Evolutionary conservation across 2,329 filamentous ascomycete species (phyloP), one percentile per base, ranked within the genome.

Genomic region (Exophiala xenobiotica): DNA sequence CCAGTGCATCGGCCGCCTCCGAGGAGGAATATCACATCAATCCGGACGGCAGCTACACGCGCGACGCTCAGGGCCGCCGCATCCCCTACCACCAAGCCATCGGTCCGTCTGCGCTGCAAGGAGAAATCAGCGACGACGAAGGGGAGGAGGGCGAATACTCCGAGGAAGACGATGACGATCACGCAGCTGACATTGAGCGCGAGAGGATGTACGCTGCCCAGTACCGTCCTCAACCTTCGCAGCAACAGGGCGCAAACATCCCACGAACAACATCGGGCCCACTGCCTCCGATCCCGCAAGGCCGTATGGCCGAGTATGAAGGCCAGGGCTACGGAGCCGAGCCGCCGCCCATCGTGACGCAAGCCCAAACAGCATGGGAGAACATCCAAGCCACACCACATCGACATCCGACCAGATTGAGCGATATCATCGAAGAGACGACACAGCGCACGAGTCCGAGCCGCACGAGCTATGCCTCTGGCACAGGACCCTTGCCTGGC

Each of bases 371-470:
- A 2, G 85, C 81, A 12, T 95, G 89, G 88, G 88, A 93, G 57
- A 71, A 73, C n/a, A 75, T 89, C 57, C 85, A 86, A 19, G 31
- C 31, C 8, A 80, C 84, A 4, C 68, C 76, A 49, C 90, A 95
- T 68, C 88, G 93, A 61, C 90, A 96, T 70, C 90, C 90, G 0
- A 95, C 90, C 6, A 77, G 91, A 50, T 74, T 96, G 57, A 95
- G 90, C 67, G 90, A 95, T 70, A 90, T 96, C 22, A 78, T 93
- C 23, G 87, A 90, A 65, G 89, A 95, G 70, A 78, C 83, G 44
- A 88, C 87, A 48, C 70, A 73, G 24, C 60, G 66, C 33, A 76
- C 75, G n/a, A 78, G 71, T 65, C 81, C 87, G 18, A 88, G 86
- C 11, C 88, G 86, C 60, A 83, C 83, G 8, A 86, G 83, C 66